Conservation (phyloP, 139 green algal genomes). For the Tetraselmis chui region DNA sequence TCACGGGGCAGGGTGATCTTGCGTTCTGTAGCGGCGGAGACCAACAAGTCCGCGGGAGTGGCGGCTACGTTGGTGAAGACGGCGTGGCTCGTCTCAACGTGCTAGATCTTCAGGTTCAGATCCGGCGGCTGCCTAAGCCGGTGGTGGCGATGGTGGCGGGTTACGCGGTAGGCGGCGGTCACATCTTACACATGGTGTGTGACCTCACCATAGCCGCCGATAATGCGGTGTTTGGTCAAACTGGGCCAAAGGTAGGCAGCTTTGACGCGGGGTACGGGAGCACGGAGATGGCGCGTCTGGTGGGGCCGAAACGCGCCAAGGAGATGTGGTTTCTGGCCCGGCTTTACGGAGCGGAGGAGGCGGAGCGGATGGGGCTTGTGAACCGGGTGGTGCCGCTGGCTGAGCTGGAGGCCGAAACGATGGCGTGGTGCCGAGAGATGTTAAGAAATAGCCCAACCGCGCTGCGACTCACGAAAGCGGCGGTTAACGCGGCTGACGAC, state of each 20-base stretch:
- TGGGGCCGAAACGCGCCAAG: constrained; percentile 90
- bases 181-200: constrained; percentile 98
- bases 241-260: constrained; percentile 89
- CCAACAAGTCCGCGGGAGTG: constrained; percentile 80
- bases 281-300: constrained; percentile 83
- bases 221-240: constrained; percentile 98
- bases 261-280: constrained; percentile 97
- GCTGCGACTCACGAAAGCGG: constrained; percentile 84
- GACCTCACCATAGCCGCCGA: constrained; percentile 97
- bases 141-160: constrained; percentile 93
- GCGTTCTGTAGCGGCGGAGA: constrained; percentile 97
- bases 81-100: constrained; percentile 87
- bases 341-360: constrained; percentile 86
- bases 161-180: constrained; percentile 92
- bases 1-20: constrained; percentile 74
- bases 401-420: constrained; percentile 81
- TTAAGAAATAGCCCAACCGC: constrained; percentile 89
- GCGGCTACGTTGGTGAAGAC: constrained; percentile 88
- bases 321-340: constrained; percentile 97
- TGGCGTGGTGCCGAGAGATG: constrained; percentile 93
- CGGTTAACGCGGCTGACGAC: constrained; percentile 93
- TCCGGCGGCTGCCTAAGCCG: constrained; percentile 86
- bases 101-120: constrained; percentile 93
- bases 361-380: constrained; percentile 87
- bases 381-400: constrained; percentile 89